These are phyloP conservation scores for Naganishia kalamii DNA, from an alignment of 768 basidiomycete species.

Conservation along the genomic window DNA sequence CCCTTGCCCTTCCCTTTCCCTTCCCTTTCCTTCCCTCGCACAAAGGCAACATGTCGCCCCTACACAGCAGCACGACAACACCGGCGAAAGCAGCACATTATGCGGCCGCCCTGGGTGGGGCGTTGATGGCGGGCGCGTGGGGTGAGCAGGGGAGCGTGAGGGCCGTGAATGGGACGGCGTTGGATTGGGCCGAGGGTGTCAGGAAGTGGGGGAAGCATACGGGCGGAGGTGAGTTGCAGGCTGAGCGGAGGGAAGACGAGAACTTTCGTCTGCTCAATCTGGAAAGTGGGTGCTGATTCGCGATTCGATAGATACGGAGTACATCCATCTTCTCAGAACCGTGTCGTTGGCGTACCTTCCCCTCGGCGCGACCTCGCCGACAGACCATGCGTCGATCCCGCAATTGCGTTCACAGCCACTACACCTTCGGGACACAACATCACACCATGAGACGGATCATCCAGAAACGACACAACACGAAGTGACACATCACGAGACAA, in stretches of 20 bases:
- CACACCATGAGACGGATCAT: no score
- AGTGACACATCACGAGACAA: not conserved
- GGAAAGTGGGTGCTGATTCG: not conserved
- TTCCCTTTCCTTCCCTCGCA: not conserved
- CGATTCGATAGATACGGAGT: slow-evolving; percentile 28
- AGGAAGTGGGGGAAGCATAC: slow-evolving; percentile 47
- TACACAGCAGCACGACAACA: slow-evolving; percentile 17
- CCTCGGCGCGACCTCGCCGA: slow-evolving; percentile 16
- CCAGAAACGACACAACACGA: no score
- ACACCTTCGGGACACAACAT: not conserved
- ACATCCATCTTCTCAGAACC: slow-evolving; percentile 37
- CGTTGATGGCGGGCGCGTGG: slow-evolving; percentile 41
- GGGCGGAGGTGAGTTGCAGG: slow-evolving; percentile 37
- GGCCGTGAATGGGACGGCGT: slow-evolving; percentile 33
- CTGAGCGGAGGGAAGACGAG: not conserved
- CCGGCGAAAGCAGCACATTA: slow-evolving; percentile 43
- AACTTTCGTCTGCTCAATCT: not conserved
- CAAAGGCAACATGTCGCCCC: slow-evolving; percentile 13
- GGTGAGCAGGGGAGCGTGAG: slow-evolving; percentile 32
- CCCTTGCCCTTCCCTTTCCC: not conserved
- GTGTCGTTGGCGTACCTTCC: slow-evolving; percentile 35
- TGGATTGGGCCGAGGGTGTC: slow-evolving; percentile 40
- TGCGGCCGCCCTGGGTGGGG: slow-evolving; percentile 30
- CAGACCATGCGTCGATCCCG: slow-evolving; percentile 6
- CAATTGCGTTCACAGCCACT: slow-evolving; percentile 4